Percentiles rank a stretch among this genome's conserved stretches.
Evolutionary conservation across 2,329 filamentous ascomycete species (phyloP).

Genomic region (Verticillium isaacii): DNA sequence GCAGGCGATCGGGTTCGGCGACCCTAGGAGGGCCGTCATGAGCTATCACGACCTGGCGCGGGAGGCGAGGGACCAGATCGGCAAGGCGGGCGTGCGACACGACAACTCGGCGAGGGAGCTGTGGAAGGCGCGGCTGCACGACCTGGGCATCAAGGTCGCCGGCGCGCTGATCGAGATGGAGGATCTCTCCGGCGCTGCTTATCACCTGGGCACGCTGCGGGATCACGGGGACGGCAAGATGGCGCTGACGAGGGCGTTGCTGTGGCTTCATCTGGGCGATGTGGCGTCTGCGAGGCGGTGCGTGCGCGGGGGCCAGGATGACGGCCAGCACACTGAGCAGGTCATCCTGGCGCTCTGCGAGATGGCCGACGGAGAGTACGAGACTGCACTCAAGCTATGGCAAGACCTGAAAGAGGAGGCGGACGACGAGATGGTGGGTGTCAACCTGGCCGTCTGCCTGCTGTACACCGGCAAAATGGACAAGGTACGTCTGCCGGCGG

Average conservation of each 20-base stretch:
- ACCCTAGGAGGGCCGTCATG: slow-evolving; percentile 79
- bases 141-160: slow-evolving; percentile 66
- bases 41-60: slow-evolving; percentile 83
- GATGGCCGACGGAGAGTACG: slow-evolving; percentile 74
- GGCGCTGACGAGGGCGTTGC: slow-evolving; percentile 51
- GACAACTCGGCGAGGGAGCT: slow-evolving; percentile 52
- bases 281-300: slow-evolving; percentile 59
- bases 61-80: slow-evolving; percentile 64
- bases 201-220: slow-evolving; percentile 62
- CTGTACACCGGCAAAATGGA: slow-evolving; percentile 76
- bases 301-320: slow-evolving; percentile 27
- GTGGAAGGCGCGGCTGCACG: slow-evolving; percentile 69
- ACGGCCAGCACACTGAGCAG: slow-evolving; percentile 31
- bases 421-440: slow-evolving; percentile 64
- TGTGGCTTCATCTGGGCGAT: slow-evolving; percentile 78
- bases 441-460: slow-evolving; percentile 80
- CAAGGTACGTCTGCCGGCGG: slow-evolving; percentile 44
- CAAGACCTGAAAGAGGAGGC: slow-evolving; percentile 34
- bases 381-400: slow-evolving; percentile 60
- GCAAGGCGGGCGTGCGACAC: slow-evolving; percentile 35
- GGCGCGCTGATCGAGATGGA: slow-evolving; percentile 78
- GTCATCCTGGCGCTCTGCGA: slow-evolving; percentile 65
- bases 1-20: slow-evolving; percentile 80
- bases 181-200: slow-evolving; percentile 72
- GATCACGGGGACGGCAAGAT: slow-evolving; percentile 33